Percentiles rank a stretch among this genome's conserved stretches.
phyloP scores from a whole-genome alignment of 1,284 basidiomycete species.

The Leccinum huronense region DNA sequence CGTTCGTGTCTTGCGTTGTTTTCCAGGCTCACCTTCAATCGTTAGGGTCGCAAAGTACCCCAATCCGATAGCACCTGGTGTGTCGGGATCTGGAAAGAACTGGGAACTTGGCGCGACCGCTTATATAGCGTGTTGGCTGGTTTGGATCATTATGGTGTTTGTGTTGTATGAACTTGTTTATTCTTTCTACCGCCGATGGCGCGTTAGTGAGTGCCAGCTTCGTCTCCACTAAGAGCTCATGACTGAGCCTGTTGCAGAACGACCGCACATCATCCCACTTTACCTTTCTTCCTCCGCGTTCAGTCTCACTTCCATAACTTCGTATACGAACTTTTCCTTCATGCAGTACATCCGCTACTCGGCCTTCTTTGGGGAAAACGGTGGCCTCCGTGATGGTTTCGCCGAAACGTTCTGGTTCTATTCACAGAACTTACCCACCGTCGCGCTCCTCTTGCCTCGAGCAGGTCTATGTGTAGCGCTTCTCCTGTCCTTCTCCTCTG shows the following conservation, averaged over 20 bases:
- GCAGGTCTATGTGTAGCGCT: constrained; percentile 70
- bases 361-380: constrained; percentile 56
- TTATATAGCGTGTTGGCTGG: constrained; percentile 74
- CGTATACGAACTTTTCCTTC: constrained; percentile 81
- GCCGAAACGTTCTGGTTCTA: constrained; percentile 79
- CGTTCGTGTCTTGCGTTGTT: constrained; percentile 7
- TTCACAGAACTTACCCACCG: constrained; percentile 76
- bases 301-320: constrained; percentile 69
- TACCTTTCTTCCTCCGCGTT: constrained; percentile 78
- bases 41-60: constrained; percentile 67
- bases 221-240: constrained; percentile 3
- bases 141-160: constrained; percentile 75
- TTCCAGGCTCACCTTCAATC: constrained; percentile 16
- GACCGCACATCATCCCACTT: constrained; percentile 75
- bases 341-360: constrained; percentile 71
- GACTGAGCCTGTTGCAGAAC: constrained; percentile 48
- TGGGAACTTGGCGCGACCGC: constrained; percentile 78
- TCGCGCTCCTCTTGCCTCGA: constrained; percentile 75
- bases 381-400: constrained; percentile 59
- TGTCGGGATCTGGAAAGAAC: constrained; percentile 66
- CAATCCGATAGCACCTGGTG: constrained; percentile 61
- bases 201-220: constrained; percentile 64
- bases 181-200: constrained; percentile 78
- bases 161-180: constrained; percentile 78
- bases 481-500: constrained; percentile 61